These are phyloP conservation scores for Ceriops zippeliana DNA, from an alignment of 345 rosid genomes.

Conservation along the genomic window DNA sequence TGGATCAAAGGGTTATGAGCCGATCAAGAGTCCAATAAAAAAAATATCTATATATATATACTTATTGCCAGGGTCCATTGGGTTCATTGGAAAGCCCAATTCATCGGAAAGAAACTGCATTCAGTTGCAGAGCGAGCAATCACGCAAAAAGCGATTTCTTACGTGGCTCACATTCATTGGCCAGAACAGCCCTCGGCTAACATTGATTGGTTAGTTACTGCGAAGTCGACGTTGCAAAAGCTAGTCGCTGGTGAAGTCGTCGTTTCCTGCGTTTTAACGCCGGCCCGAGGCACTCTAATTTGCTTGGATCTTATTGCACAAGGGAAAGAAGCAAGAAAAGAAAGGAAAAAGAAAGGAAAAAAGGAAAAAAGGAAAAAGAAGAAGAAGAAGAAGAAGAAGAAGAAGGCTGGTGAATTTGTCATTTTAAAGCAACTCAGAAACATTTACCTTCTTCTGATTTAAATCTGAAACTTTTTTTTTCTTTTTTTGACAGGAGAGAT, in stretches of 20 bases:
- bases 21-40: no score
- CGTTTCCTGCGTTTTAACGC: background rate
- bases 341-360: no score
- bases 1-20: no score
- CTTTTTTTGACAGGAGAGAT: constrained; percentile 32
- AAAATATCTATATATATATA: no score
- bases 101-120: background rate
- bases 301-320: no score
- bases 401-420: no score
- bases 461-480: background rate
- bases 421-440: background rate
- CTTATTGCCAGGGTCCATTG: background rate
- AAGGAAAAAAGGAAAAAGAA: rapidly evolving
- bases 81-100: background rate
- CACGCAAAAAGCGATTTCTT: background rate
- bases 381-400: no score
- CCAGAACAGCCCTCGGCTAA: background rate
- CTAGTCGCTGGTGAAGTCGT: constrained; percentile 9
- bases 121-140: background rate
- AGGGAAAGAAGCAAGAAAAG: no score
- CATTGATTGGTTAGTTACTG: constrained; percentile 17
- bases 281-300: no score
- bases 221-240: constrained; percentile 18
- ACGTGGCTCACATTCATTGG: constrained; percentile 18
- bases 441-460: background rate